A percentile compares a stretch with the other conserved stretches of the same genome.
Conservation (phyloP, 768 basidiomycete species). For the Kondoa subrosea region DNA sequence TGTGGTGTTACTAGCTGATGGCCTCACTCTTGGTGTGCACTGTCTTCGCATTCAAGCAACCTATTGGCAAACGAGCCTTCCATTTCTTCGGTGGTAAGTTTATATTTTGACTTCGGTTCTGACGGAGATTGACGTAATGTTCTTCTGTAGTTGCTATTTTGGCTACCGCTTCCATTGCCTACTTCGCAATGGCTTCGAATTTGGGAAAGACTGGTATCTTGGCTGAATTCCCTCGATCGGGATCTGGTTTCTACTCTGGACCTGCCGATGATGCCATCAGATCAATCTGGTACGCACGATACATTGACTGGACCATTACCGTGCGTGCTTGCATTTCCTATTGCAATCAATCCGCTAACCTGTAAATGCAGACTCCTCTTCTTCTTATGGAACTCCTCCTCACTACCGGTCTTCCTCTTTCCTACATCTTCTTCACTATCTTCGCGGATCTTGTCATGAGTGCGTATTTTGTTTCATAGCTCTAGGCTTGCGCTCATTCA, state of each 20-base stretch:
- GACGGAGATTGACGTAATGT: background rate
- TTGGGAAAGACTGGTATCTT: slow-evolving; percentile 39
- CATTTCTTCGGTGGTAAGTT: slow-evolving; percentile 41
- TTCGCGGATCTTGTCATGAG: slow-evolving; percentile 35
- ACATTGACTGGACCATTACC: slow-evolving; percentile 32
- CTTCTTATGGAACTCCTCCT: slow-evolving; percentile 39
- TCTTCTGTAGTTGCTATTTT: background rate
- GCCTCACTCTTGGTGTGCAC: slow-evolving; percentile 8
- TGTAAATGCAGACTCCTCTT: slow-evolving; percentile 40
- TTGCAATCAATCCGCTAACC: slow-evolving; percentile 36
- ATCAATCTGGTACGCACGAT: slow-evolving; percentile 39
- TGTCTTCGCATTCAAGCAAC: background rate
- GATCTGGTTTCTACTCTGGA: slow-evolving; percentile 35
- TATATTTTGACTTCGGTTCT: slow-evolving; percentile 28
- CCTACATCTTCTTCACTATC: slow-evolving; percentile 38
- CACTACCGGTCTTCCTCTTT: slow-evolving; percentile 39
- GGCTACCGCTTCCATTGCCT: slow-evolving; percentile 37
- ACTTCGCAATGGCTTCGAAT: slow-evolving; percentile 45
- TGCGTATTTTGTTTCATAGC: background rate
- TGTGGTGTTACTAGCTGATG: slow-evolving; percentile 2
- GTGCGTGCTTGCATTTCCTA: slow-evolving; percentile 20
- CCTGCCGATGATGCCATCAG: slow-evolving; percentile 19
- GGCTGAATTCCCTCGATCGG: slow-evolving; percentile 37
- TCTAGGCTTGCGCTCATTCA: background rate
- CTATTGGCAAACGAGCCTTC: slow-evolving; percentile 37